Base-by-base conservation (phyloP, 495 filamentous ascomycete genomes). In the Talaromyces nanjingensis region DNA sequence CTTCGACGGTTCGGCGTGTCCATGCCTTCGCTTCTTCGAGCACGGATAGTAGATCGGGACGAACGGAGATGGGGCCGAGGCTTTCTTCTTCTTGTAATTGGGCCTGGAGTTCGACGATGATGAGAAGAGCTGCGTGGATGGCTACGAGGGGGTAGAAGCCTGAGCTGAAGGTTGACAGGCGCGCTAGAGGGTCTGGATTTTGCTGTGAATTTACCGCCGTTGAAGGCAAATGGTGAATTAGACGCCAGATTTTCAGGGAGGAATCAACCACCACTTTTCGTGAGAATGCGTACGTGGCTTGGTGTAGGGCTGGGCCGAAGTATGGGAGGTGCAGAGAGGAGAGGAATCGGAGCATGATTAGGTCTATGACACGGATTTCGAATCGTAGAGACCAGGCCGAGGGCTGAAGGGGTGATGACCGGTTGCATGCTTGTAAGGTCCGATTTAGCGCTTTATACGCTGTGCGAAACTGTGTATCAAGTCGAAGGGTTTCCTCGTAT, bases 21-120 rank as follows among this genome's bases (percentile, higher is more conserved):
- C 79, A 86, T 4, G 59, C 59, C 45, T 75, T 76, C 0, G 79
- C 76, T 27, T 86, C 77, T 0, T 77, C 68, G 3, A 87, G 7
- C 3, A 83, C 71, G 2, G 71, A 60, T 2, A 86, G 63, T 22
- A 87, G 65, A 63, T 86, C 83, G 0, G 71, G 71, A 11, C 83
- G 76, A 0, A 81, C 65, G 25, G 69, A 67, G 0, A 73, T 72
- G 4, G 79, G 77, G 0, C 77, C 74, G 7, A 84, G 69, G 4
- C 73, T 65, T 57, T 83, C 74, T 4, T 83, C 74, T 5, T 84
- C 80, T n/a, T 85, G 69, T 1, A 84, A 65, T 58, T 84, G 81
- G 4, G 71, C 60, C 22, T 69, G 74, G 1, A 88, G 75, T 58
- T 87, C 84, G 0, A 74, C 55, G 0, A 74, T 74, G 7, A 84